Base-by-base conservation (phyloP, 2,329 filamentous ascomycete species). In the Biscogniauxia sp. region DNA sequence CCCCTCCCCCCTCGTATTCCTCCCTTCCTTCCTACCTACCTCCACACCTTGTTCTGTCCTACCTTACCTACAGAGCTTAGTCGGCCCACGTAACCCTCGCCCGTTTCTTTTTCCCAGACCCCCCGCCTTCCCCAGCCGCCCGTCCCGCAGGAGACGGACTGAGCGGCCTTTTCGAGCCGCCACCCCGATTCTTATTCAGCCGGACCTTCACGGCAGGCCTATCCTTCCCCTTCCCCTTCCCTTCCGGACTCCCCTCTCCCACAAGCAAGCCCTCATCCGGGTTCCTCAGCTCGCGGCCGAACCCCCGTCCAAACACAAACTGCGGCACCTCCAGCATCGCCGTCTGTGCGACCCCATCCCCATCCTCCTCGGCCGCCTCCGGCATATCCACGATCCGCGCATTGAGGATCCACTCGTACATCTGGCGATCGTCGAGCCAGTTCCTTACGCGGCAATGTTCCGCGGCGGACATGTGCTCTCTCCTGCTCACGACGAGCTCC, bases 401-500 rank as follows among this genome's bases (percentile, higher is more conserved):
- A 57, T 84, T 81, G 60, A 79, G 75, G 50, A 88, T 84, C 84
- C 85, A 88, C 61, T 85, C 79, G 66, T 84, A 85, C 55, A 88
- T 83, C 0, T 78, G 77, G 20, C 77, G 72, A 66, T 87, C 83
- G 61, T 88, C 85, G 5, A 88, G 70, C n/a, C 88, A 80, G 5
- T 77, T 79, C 67, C 83, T 86, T 64, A 81, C 80, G 57, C 78
- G 79, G 53, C 79, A 78, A 62, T 87, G 84, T 67, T 88, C 85
- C 1, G 82, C 82, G 59, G 86, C 86, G 0, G 89, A 91, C 91
- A 97, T 94, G 37, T 87, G 81, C 65, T 86, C 83, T 52, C 90
- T 83, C 4, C 91, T 84, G 61, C 88, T 82, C 5, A 96, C 79
- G 69, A 98, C 94, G 17, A 89, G 85, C 73, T 97, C 92, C 70